Base-by-base conservation (phyloP, 768 basidiomycete genomes). In the Kockovaella imperatae region DNA sequence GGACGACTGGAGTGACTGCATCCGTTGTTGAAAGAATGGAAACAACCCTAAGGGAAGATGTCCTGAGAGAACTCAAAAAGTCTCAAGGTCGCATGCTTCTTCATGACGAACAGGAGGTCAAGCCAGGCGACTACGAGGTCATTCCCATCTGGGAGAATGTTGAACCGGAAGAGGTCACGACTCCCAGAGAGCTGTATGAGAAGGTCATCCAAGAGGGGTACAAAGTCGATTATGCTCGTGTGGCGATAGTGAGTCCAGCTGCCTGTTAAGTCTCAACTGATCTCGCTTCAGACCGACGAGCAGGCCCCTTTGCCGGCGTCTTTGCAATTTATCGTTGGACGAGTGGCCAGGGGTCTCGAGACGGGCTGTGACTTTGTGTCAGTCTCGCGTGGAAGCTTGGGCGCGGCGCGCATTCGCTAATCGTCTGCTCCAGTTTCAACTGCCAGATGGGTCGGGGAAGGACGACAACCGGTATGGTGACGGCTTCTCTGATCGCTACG, bases 381-480 rank as follows among this genome's bases (percentile, higher is more conserved):
- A 50, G 64, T 52, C n/a, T n/a, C n/a, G n/a, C n/a, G n/a, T n/a
- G n/a, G n/a, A n/a, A n/a, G n/a, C n/a, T n/a, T 5, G 11, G 14
- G 18, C 40, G 5, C 34, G 8, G 25, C 21, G 3, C 11, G 11
- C 13, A 32, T 31, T 20, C 3, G 8, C 13, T 38, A 8, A 38
- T 10, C 18, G 21, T 20, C 8, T 38, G 36, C 8, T 20, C 13
- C 36, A 69, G 67, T 38, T 96, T 95, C 75, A 97, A 97, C 59
- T 99, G 95, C 70, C 95, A 97, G 71, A 93, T 96, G 89, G 85
- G 76, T 8, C 62, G 75, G 29, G 76, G 76, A 1, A 56, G 76
- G 18, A 99, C 95, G 5, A 99, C 95, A 0, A 96, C 90, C 0
- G 95, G 95, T 4, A 97, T 96, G 89, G 80, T 89, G 48, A 82